Evolutionary conservation across 768 basidiomycete species (phyloP).

Genomic region (Tulasnella sp.): DNA sequence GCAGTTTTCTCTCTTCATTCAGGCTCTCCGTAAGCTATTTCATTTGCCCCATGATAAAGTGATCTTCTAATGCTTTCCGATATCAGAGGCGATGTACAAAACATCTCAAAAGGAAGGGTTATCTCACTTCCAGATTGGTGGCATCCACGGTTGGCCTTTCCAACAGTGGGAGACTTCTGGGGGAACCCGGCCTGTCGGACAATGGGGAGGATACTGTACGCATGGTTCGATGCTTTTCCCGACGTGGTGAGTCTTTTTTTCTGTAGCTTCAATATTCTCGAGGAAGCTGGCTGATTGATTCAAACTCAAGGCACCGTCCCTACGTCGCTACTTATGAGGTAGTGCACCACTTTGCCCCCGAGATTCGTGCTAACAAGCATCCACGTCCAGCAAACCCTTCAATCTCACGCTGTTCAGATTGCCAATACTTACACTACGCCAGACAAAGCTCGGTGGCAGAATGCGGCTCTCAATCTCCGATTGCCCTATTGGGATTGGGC

Average conservation of each 20-base stretch:
- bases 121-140: slow-evolving; percentile 42
- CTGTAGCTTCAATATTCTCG: too few species aligned
- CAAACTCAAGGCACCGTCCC: slow-evolving; percentile 36
- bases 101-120: slow-evolving; percentile 14
- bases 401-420: slow-evolving; percentile 35
- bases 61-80: not conserved
- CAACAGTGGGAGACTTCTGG: slow-evolving; percentile 37
- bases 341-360: slow-evolving; percentile 10
- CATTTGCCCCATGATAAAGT: too few species aligned
- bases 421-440: slow-evolving; percentile 34
- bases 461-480: slow-evolving; percentile 34
- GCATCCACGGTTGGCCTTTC: slow-evolving; percentile 47
- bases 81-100: not conserved
- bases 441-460: slow-evolving; percentile 27
- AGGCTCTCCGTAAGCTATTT: slow-evolving; percentile 39
- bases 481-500: slow-evolving; percentile 51
- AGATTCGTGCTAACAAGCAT: not conserved
- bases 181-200: slow-evolving; percentile 27
- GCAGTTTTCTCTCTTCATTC: slow-evolving; percentile 46
- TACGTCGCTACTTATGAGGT: slow-evolving; percentile 48
- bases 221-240: slow-evolving; percentile 41
- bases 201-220: slow-evolving; percentile 38
- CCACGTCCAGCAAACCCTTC: slow-evolving; percentile 42
- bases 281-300: not conserved
- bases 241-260: slow-evolving; percentile 26